These are phyloP conservation scores for Botryotinia convoluta DNA, from an alignment of 2,329 filamentous ascomycete species.

Conservation along the genomic window DNA sequence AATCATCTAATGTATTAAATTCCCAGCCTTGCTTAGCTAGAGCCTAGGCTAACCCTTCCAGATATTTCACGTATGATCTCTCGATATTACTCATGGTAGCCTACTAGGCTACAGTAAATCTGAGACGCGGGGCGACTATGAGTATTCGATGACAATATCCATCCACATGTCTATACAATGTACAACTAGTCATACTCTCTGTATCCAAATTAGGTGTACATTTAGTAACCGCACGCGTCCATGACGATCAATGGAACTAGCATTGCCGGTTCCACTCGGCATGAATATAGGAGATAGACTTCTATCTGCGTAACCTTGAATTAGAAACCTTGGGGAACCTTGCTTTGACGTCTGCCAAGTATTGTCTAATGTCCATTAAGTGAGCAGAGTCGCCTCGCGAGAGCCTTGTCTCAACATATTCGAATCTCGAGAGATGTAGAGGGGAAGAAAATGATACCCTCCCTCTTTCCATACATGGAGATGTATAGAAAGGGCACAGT, in stretches of 20 bases:
- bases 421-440: background rate
- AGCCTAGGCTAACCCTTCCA: background rate
- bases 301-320: background rate
- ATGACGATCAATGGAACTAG: background rate
- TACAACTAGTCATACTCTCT: background rate
- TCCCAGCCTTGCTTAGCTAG: background rate
- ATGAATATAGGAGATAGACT: background rate
- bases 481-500: background rate
- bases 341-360: background rate
- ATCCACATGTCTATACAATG: background rate
- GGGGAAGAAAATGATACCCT: background rate
- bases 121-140: background rate
- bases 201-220: background rate
- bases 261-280: background rate
- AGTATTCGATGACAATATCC: background rate
- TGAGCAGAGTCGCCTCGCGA: background rate
- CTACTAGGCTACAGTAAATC: slow-evolving; percentile 9
- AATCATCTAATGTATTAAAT: background rate
- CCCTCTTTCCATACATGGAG: background rate
- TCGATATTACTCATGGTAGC: background rate
- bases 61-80: background rate
- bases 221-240: background rate
- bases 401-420: background rate
- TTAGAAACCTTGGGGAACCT: background rate
- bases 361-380: background rate